These are phyloP conservation scores for Brassica balearica DNA, from an alignment of 441 rosid genomes.

Conservation along the genomic window DNA sequence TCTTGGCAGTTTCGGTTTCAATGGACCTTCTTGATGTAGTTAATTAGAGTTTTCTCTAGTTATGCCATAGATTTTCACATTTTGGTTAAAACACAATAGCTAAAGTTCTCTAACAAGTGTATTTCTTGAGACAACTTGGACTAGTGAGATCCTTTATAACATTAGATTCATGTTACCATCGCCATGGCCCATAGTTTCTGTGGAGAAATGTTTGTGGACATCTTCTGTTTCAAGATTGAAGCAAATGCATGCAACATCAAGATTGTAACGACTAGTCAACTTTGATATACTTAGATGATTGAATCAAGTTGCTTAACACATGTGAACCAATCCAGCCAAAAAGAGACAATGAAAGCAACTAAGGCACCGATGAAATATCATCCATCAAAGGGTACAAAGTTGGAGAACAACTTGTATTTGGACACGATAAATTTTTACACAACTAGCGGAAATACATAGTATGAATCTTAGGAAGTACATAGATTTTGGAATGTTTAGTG, in stretches of 20 bases:
- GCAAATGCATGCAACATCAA: constrained; percentile 17
- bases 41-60: not conserved
- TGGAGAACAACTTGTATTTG: not conserved
- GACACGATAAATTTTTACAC: not conserved
- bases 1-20: constrained; percentile 23
- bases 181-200: constrained; percentile 11
- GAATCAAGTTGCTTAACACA: constrained; percentile 3
- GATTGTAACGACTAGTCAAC: constrained; percentile 26
- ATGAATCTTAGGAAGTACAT: not conserved
- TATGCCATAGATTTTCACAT: not conserved
- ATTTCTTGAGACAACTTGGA: not conserved
- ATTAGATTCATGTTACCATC: constrained; percentile 2
- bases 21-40: constrained; percentile 1
- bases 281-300: constrained; percentile 17
- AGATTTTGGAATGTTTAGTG: not conserved
- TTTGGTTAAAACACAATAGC: not conserved
- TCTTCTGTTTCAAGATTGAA: not conserved
- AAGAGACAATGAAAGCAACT: constrained; percentile 8
- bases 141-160: not conserved
- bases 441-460: not conserved
- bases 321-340: not conserved
- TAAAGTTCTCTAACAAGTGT: not conserved
- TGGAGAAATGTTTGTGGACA: not conserved
- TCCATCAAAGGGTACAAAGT: not conserved
- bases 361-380: not conserved